Evolutionary conservation across 2,329 filamentous ascomycete genomes (phyloP).

Genomic region (Bipolaris gigantea): DNA sequence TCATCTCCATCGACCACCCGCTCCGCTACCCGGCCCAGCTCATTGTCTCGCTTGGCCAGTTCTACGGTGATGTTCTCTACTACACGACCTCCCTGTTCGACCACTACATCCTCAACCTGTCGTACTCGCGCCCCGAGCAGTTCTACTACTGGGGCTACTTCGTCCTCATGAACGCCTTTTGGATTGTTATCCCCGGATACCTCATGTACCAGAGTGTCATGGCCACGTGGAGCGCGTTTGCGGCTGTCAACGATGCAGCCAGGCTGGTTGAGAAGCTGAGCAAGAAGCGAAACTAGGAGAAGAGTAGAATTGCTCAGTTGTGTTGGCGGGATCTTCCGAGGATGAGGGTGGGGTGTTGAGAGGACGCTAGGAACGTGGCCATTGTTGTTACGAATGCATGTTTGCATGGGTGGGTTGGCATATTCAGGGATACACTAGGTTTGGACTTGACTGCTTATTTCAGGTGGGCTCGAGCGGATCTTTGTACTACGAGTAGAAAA

Average conservation of each 20-base stretch:
- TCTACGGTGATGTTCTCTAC: constrained; percentile 67
- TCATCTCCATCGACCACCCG: constrained; percentile 58
- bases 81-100: constrained; percentile 66
- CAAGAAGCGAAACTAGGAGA: constrained; percentile 36
- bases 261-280: constrained; percentile 33
- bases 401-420: background rate
- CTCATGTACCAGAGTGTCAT: constrained; percentile 41
- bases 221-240: constrained; percentile 40
- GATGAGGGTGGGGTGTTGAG: background rate
- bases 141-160: constrained; percentile 70
- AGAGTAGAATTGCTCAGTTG: background rate
- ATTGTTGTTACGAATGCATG: background rate
- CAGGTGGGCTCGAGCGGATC: background rate
- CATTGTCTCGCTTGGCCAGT: constrained; percentile 64
- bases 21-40: constrained; percentile 62
- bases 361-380: background rate
- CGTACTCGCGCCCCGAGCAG: constrained; percentile 63
- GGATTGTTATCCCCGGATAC: constrained; percentile 61
- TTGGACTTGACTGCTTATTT: background rate
- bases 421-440: constrained; percentile 3
- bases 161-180: constrained; percentile 67
- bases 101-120: constrained; percentile 56
- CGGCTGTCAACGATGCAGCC: constrained; percentile 41
- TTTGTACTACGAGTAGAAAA: constrained; percentile 6
- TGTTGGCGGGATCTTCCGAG: background rate